These are phyloP conservation scores for Phytophthora sp. DNA, from an alignment of 352 stramenopile genomes.

Conservation along the genomic window DNA sequence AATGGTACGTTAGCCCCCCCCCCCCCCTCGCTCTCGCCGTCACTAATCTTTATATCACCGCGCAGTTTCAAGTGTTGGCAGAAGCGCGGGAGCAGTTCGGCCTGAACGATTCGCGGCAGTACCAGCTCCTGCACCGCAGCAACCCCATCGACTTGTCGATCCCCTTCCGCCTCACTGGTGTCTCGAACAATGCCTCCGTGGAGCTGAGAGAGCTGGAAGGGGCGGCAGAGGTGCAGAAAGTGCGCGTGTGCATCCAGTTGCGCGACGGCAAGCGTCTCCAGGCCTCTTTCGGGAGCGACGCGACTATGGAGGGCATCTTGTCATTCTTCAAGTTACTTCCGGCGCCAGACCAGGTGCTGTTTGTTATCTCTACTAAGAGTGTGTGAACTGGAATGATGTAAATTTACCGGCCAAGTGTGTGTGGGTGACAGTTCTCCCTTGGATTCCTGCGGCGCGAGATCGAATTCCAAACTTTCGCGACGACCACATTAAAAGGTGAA, in stretches of 20 bases:
- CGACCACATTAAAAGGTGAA: slow-evolving; percentile 72
- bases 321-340: slow-evolving; percentile 61
- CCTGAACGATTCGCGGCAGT: slow-evolving; percentile 49
- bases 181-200: slow-evolving; percentile 84
- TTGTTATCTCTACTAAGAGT: neutral
- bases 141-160: slow-evolving; percentile 77
- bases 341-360: slow-evolving; percentile 38
- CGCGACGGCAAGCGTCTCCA: slow-evolving; percentile 80
- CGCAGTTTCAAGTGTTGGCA: slow-evolving; percentile 80
- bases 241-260: slow-evolving; percentile 86
- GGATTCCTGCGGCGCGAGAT: slow-evolving; percentile 85
- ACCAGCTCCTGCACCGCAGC: slow-evolving; percentile 72
- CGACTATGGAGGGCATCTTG: slow-evolving; percentile 67
- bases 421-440: slow-evolving; percentile 63
- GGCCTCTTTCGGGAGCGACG: slow-evolving; percentile 59
- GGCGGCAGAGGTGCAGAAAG: slow-evolving; percentile 46
- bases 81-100: slow-evolving; percentile 60
- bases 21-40: neutral
- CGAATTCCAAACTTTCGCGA: slow-evolving; percentile 47
- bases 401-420: slow-evolving; percentile 11
- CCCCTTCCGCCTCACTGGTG: slow-evolving; percentile 84
- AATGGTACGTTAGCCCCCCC: slow-evolving; percentile 54
- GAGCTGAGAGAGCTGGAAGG: slow-evolving; percentile 59
- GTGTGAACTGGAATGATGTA: neutral
- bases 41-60: neutral